Percentiles rank a stretch among this genome's conserved stretches.
Evolutionary conservation across 2,329 filamentous ascomycete species (phyloP).

Genomic region (Stylonectria norvegica): DNA sequence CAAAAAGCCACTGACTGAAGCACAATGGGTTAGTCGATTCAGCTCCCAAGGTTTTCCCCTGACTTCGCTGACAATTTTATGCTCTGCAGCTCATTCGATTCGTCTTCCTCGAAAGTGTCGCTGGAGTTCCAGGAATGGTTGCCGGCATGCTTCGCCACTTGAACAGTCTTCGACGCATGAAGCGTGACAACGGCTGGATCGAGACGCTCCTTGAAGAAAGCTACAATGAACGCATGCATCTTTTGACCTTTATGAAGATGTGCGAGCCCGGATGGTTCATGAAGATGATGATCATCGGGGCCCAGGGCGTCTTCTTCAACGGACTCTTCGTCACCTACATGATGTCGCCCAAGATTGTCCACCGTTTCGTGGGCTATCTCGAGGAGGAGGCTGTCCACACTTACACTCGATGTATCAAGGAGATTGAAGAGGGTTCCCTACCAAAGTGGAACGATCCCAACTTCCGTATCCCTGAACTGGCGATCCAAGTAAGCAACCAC

Average conservation of each 20-base stretch:
- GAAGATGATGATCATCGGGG: slow-evolving; percentile 85
- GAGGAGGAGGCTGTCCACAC: slow-evolving; percentile 97
- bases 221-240: slow-evolving; percentile 92
- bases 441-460: slow-evolving; percentile 72
- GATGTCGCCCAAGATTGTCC: slow-evolving; percentile 78
- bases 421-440: slow-evolving; percentile 79
- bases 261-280: slow-evolving; percentile 74
- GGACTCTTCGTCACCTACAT: slow-evolving; percentile 86
- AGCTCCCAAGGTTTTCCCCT: too few relatives aligned
- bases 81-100: slow-evolving; percentile 67
- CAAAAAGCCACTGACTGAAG: slow-evolving; percentile 67
- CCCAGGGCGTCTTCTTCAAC: slow-evolving; percentile 97
- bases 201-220: slow-evolving; percentile 86
- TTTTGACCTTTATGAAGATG: slow-evolving; percentile 90
- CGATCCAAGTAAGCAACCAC: slow-evolving; percentile 54
- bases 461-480: slow-evolving; percentile 81
- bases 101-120: slow-evolving; percentile 91
- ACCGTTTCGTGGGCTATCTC: slow-evolving; percentile 94
- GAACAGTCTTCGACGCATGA: slow-evolving; percentile 76
- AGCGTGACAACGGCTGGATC: slow-evolving; percentile 95
- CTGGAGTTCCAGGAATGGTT: slow-evolving; percentile 95
- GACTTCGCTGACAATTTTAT: slow-evolving; percentile 13
- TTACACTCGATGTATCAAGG: slow-evolving; percentile 83
- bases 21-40: slow-evolving; percentile 64
- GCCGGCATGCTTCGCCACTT: slow-evolving; percentile 87